Evolutionary conservation across 2,329 filamentous ascomycete species (phyloP), one percentile per base, ranked within the genome.

Genomic region (Teratosphaeriaceae sp.): DNA sequence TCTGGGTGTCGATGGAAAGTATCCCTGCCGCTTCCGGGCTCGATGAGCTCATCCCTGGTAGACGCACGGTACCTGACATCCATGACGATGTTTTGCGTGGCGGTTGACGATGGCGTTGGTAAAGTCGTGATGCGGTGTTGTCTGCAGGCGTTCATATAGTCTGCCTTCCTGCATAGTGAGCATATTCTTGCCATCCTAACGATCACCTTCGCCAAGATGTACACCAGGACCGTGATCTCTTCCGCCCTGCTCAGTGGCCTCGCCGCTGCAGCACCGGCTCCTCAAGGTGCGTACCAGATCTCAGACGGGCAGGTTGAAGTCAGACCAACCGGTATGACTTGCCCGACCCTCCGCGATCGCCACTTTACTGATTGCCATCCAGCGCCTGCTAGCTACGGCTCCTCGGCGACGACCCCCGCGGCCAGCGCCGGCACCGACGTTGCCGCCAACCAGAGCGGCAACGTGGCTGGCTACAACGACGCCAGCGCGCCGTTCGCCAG

Each of bases 401-500:
- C n/a, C n/a, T n/a, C n/a, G n/a, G n/a, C n/a, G n/a, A n/a, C n/a
- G n/a, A n/a, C n/a, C n/a, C 6, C 27, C n/a, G 23, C 27, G 1
- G 33, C 24, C 15, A 20, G 24, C 5, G 12, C 42, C 15, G 30
- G 33, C 24, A 42, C 45, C 12, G 13, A 31, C 18, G 50, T 40
- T 15, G 56, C 55, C 24, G 49, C 45, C 15, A 48, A 58, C 38
- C 54, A 60, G 47, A 37, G 18, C 35, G 56, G 54, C 43, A 51
- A 54, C 29, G 51, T 63, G 5, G 40, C 68, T 43, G 70, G 70
- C 30, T 74, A 73, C 59, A 62, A 58, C 16, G 58, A 67, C 47
- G 70, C 64, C 7, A 64, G 70, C 55, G 67, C 67, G 26, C 63
- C 67, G 18, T 69, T 67, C 55, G 61, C 59, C 6, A 50, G 47